phyloP scores from a whole-genome alignment of 768 basidiomycete genomes.

The Leccinellum luteum region DNA sequence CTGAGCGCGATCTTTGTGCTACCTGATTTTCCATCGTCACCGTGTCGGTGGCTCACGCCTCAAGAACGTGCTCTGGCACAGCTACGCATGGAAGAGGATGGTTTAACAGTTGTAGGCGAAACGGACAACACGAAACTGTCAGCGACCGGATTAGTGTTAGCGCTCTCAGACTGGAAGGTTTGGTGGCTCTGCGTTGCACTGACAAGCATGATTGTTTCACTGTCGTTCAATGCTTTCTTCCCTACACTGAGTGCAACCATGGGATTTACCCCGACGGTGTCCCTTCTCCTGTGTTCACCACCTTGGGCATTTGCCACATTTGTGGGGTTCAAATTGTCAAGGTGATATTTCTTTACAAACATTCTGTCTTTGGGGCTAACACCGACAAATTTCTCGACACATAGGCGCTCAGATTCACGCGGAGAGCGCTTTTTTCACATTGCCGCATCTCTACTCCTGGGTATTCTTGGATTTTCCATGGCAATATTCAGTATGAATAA shows the following conservation, averaged over 20 bases:
- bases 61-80: constrained; percentile 56
- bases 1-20: constrained; percentile 58
- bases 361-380: not conserved
- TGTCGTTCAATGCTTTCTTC: constrained; percentile 81
- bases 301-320: constrained; percentile 68
- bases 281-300: constrained; percentile 66
- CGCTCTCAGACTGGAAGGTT: constrained; percentile 76
- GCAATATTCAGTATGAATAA: constrained; percentile 62
- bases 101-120: constrained; percentile 48
- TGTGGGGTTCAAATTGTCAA: constrained; percentile 50
- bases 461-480: constrained; percentile 67
- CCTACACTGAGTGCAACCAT: constrained; percentile 74
- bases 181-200: constrained; percentile 75
- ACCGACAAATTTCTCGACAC: constrained; percentile 1
- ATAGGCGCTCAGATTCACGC: constrained; percentile 65
- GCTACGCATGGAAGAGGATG: constrained; percentile 64
- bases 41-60: constrained; percentile 56
- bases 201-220: constrained; percentile 51
- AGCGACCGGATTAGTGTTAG: constrained; percentile 50
- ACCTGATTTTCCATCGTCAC: constrained; percentile 71
- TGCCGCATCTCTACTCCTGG: constrained; percentile 47
- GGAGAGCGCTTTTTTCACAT: constrained; percentile 76
- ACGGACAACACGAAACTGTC: constrained; percentile 33
- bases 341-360: constrained; percentile 32
- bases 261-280: constrained; percentile 61